Base-by-base conservation (phyloP, 1,139 yeast genomes). In the Yamadazyma sp. region DNA sequence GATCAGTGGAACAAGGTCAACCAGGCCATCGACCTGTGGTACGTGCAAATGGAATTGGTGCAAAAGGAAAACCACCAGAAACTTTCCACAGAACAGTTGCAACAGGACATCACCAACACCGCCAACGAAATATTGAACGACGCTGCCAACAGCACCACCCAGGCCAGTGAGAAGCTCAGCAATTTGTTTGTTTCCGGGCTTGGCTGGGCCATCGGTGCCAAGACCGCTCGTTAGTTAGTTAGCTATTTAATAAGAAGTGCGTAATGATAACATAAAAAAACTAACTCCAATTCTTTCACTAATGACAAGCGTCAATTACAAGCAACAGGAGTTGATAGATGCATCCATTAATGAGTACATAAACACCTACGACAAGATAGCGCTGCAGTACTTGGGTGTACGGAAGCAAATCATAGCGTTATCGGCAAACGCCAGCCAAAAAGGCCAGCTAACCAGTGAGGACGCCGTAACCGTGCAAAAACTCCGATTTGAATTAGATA, bases 171-270 rank as follows among this genome's bases (percentile, higher is more conserved):
- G 40, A 77, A 75, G 50, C 48, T 78, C 6, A 73, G 80, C 5
- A 75, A 70, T 44, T 55, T 79, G 43, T 62, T 79, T 40, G 82
- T 75, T 1, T 69, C 78, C 27, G 84, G 85, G 1, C 59, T 79
- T 34, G 85, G 84, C 2, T 79, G 85, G 85, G 85, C 84, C 1
- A 77, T 79, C 45, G 85, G 85, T 4, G 85, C 85, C 3, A 69
- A 64, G 36, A 24, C 7, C 7, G n/a, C 29, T 26, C 29, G 16
- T 6, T 26, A 26, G 20, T 5, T 20, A 20, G 22, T n/a, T n/a
- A n/a, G 22, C 8, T 20, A 8, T 20, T 8, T 20, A n/a, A 24
- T 22, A 17, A 24, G 17, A 18, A 16, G 18, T n/a, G 31, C 24
- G 34, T 20, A 20, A 20, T 20, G 22, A 20, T 20, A 20, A 20